Conservation (phyloP, 495 filamentous ascomycete genomes). For the Trichoderma virens region DNA sequence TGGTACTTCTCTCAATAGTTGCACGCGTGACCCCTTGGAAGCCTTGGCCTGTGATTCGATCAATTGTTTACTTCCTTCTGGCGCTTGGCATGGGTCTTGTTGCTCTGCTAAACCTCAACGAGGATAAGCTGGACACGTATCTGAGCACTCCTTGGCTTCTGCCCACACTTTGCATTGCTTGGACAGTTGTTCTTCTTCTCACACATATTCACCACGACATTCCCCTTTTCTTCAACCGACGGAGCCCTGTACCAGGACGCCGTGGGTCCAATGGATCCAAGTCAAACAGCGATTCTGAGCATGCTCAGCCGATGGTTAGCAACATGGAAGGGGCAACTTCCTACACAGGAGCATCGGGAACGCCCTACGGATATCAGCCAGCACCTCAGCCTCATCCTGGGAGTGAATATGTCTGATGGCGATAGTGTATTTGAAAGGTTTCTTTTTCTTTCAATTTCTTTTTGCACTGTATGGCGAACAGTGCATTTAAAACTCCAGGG, state of each 20-base stretch:
- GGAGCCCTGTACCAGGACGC: background rate
- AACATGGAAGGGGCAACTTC: background rate
- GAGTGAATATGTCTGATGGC: background rate
- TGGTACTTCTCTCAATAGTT: constrained; percentile 31
- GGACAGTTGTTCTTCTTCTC: constrained; percentile 26
- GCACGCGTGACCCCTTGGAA: constrained; percentile 23
- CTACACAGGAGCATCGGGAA: background rate
- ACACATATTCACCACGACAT: constrained; percentile 28
- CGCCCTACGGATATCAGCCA: background rate
- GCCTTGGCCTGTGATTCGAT: constrained; percentile 28
- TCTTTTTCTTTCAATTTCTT: background rate
- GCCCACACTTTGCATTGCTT: constrained; percentile 27
- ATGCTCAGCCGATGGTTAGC: background rate
- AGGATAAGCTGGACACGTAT: constrained; percentile 18
- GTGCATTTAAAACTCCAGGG: background rate
- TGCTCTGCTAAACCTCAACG: constrained; percentile 19
- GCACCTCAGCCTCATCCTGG: background rate
- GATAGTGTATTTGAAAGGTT: background rate
- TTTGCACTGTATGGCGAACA: background rate
- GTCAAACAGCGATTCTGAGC: background rate
- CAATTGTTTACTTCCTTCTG: constrained; percentile 26
- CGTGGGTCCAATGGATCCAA: background rate
- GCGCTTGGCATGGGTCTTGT: constrained; percentile 26
- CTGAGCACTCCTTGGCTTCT: constrained; percentile 30
- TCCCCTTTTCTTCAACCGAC: constrained; percentile 18